Percentiles rank a stretch among this genome's conserved stretches.
Conservation (phyloP, 75 land plant species). For the Picea sitchensis region DNA sequence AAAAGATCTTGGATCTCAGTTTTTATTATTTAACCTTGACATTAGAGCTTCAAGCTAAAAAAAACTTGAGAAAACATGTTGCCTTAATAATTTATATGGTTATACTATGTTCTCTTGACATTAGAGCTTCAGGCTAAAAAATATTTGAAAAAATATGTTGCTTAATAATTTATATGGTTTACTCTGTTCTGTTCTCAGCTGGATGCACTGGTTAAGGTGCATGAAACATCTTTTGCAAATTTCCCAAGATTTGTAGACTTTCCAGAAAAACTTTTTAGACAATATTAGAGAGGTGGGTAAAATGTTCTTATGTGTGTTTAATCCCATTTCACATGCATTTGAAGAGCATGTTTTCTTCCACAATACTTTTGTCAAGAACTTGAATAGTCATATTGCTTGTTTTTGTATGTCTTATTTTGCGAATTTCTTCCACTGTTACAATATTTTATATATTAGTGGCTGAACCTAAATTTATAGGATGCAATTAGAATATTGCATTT, state of each 20-base stretch:
- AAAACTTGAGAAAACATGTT: not conserved
- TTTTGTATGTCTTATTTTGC: not conserved
- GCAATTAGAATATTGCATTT: no score
- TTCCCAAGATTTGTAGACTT: conserved; percentile 60
- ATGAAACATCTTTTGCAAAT: conserved; percentile 39
- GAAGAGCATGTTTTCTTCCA: not conserved
- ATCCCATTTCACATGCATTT: not conserved
- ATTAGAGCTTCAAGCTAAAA: not conserved
- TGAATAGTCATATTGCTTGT: not conserved
- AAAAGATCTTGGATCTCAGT: no score
- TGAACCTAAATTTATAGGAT: not conserved
- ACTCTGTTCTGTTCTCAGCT: conserved; percentile 25
- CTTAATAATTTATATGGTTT: not conserved
- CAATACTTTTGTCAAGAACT: no score
- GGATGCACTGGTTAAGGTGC: conserved; percentile 66
- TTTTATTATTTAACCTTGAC: no score
- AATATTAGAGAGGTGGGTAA: conserved; percentile 57
- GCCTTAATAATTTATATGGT: not conserved
- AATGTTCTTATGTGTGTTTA: not conserved
- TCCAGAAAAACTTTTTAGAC: conserved; percentile 69
- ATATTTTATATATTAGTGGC: not conserved
- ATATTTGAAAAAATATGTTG: not conserved
- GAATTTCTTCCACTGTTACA: not conserved
- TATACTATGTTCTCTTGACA: no score
- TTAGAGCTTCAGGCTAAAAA: not conserved